Evolutionary conservation across 2,329 filamentous ascomycete genomes (phyloP).

Genomic region (Myriangium duriaei): DNA sequence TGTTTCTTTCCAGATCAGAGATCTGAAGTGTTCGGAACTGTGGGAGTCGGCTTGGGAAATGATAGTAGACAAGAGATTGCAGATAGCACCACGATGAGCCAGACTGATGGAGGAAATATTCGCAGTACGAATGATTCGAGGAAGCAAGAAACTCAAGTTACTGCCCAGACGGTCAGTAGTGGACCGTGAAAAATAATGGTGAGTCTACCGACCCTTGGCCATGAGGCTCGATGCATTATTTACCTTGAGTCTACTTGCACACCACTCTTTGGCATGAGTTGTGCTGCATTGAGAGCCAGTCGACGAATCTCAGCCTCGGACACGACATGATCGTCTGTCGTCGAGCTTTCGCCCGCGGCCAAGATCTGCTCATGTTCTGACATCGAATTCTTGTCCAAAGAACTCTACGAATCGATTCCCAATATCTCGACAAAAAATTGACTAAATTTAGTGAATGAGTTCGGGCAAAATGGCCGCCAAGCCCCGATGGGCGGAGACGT

Average conservation of each 20-base stretch:
- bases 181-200: not conserved
- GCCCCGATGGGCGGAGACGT: not conserved
- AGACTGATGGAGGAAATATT: conserved; percentile 14
- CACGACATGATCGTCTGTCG: not conserved
- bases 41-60: conserved; percentile 26
- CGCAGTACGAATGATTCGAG: conserved; percentile 1
- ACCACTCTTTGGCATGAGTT: conserved; percentile 4
- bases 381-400: not conserved
- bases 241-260: conserved; percentile 1
- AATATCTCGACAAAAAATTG: no score
- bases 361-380: not conserved
- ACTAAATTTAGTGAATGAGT: no score
- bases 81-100: conserved; percentile 33
- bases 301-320: conserved; percentile 9
- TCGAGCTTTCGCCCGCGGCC: not conserved
- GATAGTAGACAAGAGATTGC: conserved; percentile 34
- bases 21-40: conserved; percentile 16
- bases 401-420: no score
- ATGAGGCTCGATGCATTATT: not conserved
- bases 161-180: conserved; percentile 2
- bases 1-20: conserved; percentile 22
- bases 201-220: conserved; percentile 8
- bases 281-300: conserved; percentile 7
- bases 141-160: conserved; percentile 5
- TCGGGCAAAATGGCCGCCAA: not conserved